Evolutionary conservation across 2,329 filamentous ascomycete species (phyloP).

Genomic region (Paracamarosporium sp.): DNA sequence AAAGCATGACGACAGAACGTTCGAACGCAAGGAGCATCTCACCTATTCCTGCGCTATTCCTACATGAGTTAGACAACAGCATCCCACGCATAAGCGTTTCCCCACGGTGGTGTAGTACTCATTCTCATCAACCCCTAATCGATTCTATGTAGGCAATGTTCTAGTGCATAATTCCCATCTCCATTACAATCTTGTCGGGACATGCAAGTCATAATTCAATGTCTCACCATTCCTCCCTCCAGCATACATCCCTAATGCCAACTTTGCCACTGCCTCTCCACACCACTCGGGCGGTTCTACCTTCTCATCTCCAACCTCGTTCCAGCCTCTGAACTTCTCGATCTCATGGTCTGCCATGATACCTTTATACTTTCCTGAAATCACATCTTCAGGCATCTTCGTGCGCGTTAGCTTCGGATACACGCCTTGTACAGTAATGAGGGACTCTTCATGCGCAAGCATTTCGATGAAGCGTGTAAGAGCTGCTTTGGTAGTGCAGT

Average conservation of each 20-base stretch:
- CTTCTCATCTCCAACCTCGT: conserved; percentile 30
- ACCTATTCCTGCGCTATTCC: not conserved
- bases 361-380: conserved; percentile 25
- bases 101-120: no score
- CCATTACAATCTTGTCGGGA: conserved; percentile 11
- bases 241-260: conserved; percentile 28
- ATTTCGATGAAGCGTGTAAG: conserved; percentile 30
- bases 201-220: conserved; percentile 34
- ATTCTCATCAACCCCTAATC: no score
- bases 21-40: not conserved
- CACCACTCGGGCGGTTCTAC: conserved; percentile 31
- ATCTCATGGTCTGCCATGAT: conserved; percentile 36
- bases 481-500: conserved; percentile 33
- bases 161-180: not conserved
- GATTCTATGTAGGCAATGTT: not conserved
- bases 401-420: conserved; percentile 36
- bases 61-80: not conserved
- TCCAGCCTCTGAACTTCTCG: conserved; percentile 32
- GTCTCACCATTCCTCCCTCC: conserved; percentile 30
- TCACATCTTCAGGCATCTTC: conserved; percentile 29
- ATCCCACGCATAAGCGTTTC: no score
- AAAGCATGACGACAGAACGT: not conserved
- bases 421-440: conserved; percentile 29
- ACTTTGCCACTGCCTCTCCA: conserved; percentile 28
- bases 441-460: conserved; percentile 32